Conservation (phyloP, 345 rosid genomes). For the Murraya koenigii region DNA sequence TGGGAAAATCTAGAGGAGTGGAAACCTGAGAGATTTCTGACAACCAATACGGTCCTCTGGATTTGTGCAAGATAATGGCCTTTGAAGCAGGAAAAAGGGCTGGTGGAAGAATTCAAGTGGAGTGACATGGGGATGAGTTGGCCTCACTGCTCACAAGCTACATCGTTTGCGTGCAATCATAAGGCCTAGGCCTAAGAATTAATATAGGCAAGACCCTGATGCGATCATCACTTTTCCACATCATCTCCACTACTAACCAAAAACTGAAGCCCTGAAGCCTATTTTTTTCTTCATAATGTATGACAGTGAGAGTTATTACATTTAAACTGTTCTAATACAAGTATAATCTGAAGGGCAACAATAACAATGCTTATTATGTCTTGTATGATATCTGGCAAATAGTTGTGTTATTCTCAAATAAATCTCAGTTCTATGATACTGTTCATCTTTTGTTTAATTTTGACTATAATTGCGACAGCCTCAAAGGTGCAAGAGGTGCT, state of each 20-base stretch:
- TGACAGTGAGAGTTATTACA: not conserved
- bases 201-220: not conserved
- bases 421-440: too few species aligned
- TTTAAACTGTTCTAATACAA: too few species aligned
- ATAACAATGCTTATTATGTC: not conserved
- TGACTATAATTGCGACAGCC: too few species aligned
- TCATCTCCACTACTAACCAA: not conserved
- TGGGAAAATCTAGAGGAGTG: slow-evolving; percentile 72
- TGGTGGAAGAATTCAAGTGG: slow-evolving; percentile 83
- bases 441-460: too few species aligned
- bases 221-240: not conserved
- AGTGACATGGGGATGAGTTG: slow-evolving; percentile 55
- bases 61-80: slow-evolving; percentile 83
- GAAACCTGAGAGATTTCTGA: slow-evolving; percentile 69
- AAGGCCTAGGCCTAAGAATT: slow-evolving; percentile 37
- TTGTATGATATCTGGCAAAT: too few species aligned
- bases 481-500: too few species aligned
- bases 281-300: not conserved
- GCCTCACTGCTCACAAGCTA: slow-evolving; percentile 71
- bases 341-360: not conserved
- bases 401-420: too few species aligned
- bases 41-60: slow-evolving; percentile 43
- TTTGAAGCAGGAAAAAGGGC: slow-evolving; percentile 84
- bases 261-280: not conserved
- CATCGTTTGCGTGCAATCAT: slow-evolving; percentile 59